These are phyloP conservation scores for Domatiomyces globalis DNA, from an alignment of 2,329 filamentous ascomycete genomes.

Conservation along the genomic window DNA sequence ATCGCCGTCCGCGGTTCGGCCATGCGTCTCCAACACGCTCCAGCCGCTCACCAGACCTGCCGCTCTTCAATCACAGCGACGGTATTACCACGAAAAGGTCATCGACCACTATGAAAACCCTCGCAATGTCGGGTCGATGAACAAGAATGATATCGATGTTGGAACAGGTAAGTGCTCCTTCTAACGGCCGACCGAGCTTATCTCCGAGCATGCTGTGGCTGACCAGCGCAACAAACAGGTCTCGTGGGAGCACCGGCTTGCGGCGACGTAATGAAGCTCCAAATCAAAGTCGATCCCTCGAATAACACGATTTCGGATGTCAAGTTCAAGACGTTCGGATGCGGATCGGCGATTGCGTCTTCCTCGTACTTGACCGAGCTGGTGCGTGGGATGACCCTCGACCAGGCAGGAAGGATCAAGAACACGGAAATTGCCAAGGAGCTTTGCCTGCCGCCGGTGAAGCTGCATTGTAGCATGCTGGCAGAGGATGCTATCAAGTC, in stretches of 20 bases:
- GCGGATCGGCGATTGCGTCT: slow-evolving; percentile 84
- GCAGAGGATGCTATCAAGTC: slow-evolving; percentile 88
- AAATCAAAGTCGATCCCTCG: slow-evolving; percentile 80
- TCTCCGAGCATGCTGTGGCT: slow-evolving; percentile 6
- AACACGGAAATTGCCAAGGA: slow-evolving; percentile 99
- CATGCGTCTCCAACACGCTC: slow-evolving; percentile 32
- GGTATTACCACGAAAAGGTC: slow-evolving; percentile 55
- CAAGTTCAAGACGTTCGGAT: slow-evolving; percentile 97
- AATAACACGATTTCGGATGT: slow-evolving; percentile 84
- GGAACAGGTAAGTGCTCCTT: slow-evolving; percentile 43
- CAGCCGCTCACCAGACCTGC: slow-evolving; percentile 30
- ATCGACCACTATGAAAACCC: slow-evolving; percentile 73
- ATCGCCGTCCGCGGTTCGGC: slow-evolving; percentile 35
- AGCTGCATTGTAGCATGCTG: slow-evolving; percentile 84
- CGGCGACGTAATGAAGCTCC: slow-evolving; percentile 86
- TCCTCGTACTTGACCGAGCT: slow-evolving; percentile 91
- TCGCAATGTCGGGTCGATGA: slow-evolving; percentile 64
- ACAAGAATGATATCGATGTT: slow-evolving; percentile 66
- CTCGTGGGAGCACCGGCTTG: slow-evolving; percentile 83
- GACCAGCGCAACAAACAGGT: slow-evolving; percentile 31
- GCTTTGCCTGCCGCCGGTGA: slow-evolving; percentile 74
- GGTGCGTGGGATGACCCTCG: slow-evolving; percentile 88
- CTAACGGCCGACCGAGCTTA: slow-evolving; percentile 4
- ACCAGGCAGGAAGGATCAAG: slow-evolving; percentile 81
- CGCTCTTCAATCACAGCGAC: slow-evolving; percentile 23